These are phyloP conservation scores for Blastocladiella britannica DNA, from an alignment of 192 early-diverging fungal species.

Conservation along the genomic window DNA sequence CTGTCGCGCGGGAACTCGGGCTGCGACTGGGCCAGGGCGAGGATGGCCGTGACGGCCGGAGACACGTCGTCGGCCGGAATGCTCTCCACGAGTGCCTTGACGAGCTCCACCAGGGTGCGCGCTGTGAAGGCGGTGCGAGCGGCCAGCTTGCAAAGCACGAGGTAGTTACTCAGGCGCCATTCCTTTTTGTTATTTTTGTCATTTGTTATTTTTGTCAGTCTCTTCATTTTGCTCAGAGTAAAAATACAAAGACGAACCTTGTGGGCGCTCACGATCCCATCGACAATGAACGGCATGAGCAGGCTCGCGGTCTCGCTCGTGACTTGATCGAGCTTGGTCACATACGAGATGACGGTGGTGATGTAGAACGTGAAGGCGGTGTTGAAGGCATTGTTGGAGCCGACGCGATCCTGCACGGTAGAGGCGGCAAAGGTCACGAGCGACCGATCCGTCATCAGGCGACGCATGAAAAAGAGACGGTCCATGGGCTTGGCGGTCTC, in stretches of 20 bases:
- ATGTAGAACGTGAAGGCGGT: constrained; percentile 46
- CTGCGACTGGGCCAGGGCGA: not conserved
- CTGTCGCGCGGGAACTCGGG: constrained; percentile 8
- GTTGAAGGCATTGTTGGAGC: constrained; percentile 14
- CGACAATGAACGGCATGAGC: constrained; percentile 37
- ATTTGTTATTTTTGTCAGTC: too few species aligned
- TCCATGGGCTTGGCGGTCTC: not conserved
- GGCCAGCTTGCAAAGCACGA: constrained; percentile 14
- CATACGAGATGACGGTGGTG: constrained; percentile 33
- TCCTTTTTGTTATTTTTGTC: too few species aligned
- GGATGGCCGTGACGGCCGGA: constrained; percentile 1
- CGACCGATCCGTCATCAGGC: not conserved
- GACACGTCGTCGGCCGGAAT: constrained; percentile 8
- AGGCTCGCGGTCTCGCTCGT: constrained; percentile 29
- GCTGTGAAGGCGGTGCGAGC: constrained; percentile 14
- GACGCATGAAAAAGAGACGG: not conserved
- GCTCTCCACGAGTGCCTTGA: constrained; percentile 7
- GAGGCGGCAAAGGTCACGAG: not conserved
- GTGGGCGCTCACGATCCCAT: constrained; percentile 10
- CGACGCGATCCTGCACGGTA: not conserved
- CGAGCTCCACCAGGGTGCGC: constrained; percentile 13
- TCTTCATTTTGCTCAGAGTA: too few species aligned
- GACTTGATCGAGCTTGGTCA: constrained; percentile 19
- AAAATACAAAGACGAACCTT: not conserved
- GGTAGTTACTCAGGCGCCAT: constrained; percentile 6